These are phyloP conservation scores for Bonia amplexicaulis DNA, from an alignment of 176 grass and related monocot genomes.

Conservation along the genomic window DNA sequence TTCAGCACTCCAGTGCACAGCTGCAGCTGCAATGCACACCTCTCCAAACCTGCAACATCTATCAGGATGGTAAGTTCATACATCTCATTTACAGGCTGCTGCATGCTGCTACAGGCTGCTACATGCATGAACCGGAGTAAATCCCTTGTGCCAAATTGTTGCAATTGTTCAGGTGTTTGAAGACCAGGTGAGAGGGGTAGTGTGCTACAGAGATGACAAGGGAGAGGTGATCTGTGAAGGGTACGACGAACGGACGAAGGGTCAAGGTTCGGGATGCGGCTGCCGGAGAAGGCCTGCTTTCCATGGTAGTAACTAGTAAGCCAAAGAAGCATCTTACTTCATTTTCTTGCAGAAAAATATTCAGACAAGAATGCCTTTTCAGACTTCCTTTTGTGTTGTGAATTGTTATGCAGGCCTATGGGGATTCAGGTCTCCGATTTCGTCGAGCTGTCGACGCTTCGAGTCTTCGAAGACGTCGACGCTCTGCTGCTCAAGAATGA, in stretches of 20 bases:
- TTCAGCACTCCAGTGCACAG: background rate
- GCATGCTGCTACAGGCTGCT: no score
- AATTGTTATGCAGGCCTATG: constrained; percentile 3
- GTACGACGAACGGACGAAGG: constrained; percentile 75
- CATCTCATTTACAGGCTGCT: background rate
- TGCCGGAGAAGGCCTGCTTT: constrained; percentile 26
- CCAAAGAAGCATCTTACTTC: background rate
- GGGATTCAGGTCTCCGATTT: constrained; percentile 31
- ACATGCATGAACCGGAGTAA: background rate
- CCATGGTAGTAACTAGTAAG: constrained; percentile 7
- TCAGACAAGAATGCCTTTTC: background rate
- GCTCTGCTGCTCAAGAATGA: constrained; percentile 12
- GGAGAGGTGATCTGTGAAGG: constrained; percentile 64
- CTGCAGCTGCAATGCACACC: background rate
- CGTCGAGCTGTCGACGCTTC: constrained; percentile 31
- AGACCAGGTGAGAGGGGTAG: constrained; percentile 50
- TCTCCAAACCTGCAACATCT: background rate
- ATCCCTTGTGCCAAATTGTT: background rate
- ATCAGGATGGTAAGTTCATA: background rate
- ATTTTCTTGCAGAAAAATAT: background rate
- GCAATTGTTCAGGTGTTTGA: constrained; percentile 50
- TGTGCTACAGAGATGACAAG: constrained; percentile 51
- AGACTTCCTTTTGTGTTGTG: background rate
- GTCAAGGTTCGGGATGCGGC: constrained; percentile 11
- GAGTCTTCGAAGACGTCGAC: constrained; percentile 25